A percentile compares a stretch with the other conserved stretches of the same genome.
phyloP scores from a whole-genome alignment of 176 grass and related monocot species.

The Triticum urartu region DNA sequence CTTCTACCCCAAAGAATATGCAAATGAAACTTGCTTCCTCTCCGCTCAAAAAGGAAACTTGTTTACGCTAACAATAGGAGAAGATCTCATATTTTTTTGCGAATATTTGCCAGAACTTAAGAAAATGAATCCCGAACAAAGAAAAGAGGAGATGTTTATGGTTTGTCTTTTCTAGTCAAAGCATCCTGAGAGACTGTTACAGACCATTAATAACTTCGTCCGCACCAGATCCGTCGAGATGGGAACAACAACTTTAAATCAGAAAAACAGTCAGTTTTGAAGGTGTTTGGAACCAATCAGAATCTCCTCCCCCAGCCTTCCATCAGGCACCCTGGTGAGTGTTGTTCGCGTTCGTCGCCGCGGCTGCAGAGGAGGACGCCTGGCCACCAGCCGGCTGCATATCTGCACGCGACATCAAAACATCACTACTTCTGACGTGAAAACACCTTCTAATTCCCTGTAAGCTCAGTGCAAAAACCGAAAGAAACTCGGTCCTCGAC shows the following conservation, averaged over 20 bases:
- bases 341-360: neutral
- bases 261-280: slow-evolving; percentile 11
- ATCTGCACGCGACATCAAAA: slow-evolving; percentile 9
- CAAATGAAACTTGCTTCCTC: too few species aligned
- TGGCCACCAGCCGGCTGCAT: slow-evolving; percentile 17
- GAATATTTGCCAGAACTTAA: neutral
- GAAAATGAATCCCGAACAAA: neutral
- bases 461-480: neutral
- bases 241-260: neutral
- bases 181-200: slow-evolving; percentile 39
- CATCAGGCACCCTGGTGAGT: slow-evolving; percentile 29
- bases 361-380: slow-evolving; percentile 14
- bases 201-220: slow-evolving; percentile 52
- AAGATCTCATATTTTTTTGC: neutral
- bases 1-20: too few species aligned
- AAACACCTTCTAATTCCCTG: neutral
- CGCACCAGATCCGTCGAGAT: slow-evolving; percentile 39
- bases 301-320: neutral
- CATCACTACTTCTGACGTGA: neutral
- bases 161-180: neutral
- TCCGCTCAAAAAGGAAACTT: too few species aligned
- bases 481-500: neutral
- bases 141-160: neutral
- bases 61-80: too few species aligned
- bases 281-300: slow-evolving; percentile 9